Percentiles rank a stretch among this genome's conserved stretches.
Evolutionary conservation across 169 alveolate genomes (phyloP).

Genomic region (Plasmodium reichenowi): DNA sequence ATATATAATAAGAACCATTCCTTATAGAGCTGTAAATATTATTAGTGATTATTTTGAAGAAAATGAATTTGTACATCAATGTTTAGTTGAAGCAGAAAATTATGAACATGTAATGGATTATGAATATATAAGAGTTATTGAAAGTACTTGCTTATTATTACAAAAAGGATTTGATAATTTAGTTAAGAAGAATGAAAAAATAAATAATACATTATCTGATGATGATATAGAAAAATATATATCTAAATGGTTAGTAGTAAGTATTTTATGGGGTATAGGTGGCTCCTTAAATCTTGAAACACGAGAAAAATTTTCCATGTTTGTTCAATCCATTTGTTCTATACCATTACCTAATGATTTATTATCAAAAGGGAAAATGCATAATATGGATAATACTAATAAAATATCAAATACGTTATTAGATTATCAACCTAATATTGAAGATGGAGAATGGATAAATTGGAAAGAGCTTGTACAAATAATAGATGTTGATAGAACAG

Average conservation of each 20-base stretch:
- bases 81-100: slow-evolving; percentile 34
- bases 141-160: slow-evolving; percentile 52
- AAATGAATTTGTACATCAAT: slow-evolving; percentile 71
- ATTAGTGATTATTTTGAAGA: slow-evolving; percentile 76
- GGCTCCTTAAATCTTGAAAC: slow-evolving; percentile 92
- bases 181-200: slow-evolving; percentile 52
- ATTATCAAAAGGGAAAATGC: neutral
- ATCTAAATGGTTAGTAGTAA: slow-evolving; percentile 89
- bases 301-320: slow-evolving; percentile 89
- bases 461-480: slow-evolving; percentile 95
- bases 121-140: slow-evolving; percentile 74
- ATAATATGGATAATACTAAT: slow-evolving; percentile 30
- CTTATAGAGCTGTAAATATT: slow-evolving; percentile 50
- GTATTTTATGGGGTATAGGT: slow-evolving; percentile 95
- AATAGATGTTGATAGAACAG: slow-evolving; percentile 86
- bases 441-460: slow-evolving; percentile 94
- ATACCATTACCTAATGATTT: slow-evolving; percentile 78
- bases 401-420: slow-evolving; percentile 85
- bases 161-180: slow-evolving; percentile 74
- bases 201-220: slow-evolving; percentile 42
- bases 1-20: slow-evolving; percentile 32
- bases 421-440: slow-evolving; percentile 94
- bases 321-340: slow-evolving; percentile 85
- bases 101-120: slow-evolving; percentile 77
- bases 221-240: slow-evolving; percentile 82